Conservation (phyloP, 768 basidiomycete genomes). For the Pleurotus djamor region DNA sequence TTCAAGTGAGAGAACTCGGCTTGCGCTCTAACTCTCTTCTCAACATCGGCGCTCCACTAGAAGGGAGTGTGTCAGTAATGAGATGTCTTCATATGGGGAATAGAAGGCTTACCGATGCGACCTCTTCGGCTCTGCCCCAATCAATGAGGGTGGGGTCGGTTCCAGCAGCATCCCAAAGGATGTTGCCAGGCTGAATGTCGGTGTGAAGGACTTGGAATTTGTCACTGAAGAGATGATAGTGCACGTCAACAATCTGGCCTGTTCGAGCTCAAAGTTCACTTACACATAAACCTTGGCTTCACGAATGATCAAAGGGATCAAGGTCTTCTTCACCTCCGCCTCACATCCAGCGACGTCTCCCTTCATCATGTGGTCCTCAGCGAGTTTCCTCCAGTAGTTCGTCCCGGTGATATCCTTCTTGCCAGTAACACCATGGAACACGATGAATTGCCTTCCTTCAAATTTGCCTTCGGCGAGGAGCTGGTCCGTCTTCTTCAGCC, state of each 20-base stretch:
- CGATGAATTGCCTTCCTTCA: background rate
- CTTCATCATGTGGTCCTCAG: background rate
- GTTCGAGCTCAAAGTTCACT: background rate
- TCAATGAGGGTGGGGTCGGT: background rate
- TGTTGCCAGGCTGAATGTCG: background rate
- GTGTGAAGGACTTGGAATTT: background rate
- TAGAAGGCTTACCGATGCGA: background rate
- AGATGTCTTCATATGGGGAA: background rate
- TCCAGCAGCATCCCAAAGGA: background rate
- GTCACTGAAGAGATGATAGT: background rate
- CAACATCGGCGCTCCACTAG: background rate
- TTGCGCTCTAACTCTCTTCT: background rate
- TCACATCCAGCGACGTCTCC: background rate
- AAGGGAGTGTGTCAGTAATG: background rate
- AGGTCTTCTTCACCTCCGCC: background rate
- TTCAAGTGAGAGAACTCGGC: slow-evolving; percentile 1
- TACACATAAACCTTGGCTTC: background rate
- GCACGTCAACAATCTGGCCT: background rate
- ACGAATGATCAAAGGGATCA: background rate
- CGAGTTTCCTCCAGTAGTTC: background rate
- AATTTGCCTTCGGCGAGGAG: background rate
- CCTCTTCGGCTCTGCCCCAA: background rate
- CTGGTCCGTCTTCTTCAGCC: background rate
- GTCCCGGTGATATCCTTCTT: background rate
- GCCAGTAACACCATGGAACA: background rate